Percentiles rank a stretch among this genome's conserved stretches.
phyloP scores from a whole-genome alignment of 169 alveolate species.

The Eimeria tenella region DNA sequence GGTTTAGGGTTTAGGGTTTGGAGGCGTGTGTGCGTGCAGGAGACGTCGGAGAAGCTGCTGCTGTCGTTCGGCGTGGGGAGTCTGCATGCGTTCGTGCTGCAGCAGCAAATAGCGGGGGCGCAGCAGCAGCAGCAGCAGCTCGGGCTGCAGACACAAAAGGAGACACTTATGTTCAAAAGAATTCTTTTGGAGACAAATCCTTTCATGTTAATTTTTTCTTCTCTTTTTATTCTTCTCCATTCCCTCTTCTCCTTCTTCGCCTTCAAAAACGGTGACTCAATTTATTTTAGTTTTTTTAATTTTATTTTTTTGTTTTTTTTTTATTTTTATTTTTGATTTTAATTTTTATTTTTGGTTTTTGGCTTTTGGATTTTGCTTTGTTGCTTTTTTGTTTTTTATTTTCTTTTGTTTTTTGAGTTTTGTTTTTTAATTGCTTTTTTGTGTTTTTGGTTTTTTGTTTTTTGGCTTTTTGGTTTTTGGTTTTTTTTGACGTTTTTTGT shows the following conservation, averaged over 20 bases:
- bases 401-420: no score
- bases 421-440: no score
- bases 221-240: conserved; percentile 89
- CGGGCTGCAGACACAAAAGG: conserved; percentile 81
- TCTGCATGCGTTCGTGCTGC: conserved; percentile 55
- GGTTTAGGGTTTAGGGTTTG: no score
- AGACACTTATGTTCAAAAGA: conserved; percentile 91
- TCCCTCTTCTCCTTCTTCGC: conserved; percentile 93
- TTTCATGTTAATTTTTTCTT: conserved; percentile 90
- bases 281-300: no score
- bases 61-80: conserved; percentile 57
- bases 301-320: no score
- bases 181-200: conserved; percentile 91
- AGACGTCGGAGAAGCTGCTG: conserved; percentile 14
- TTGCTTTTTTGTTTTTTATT: no score
- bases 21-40: not conserved
- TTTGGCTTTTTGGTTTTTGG: no score
- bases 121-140: conserved; percentile 25
- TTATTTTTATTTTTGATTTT: no score
- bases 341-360: no score
- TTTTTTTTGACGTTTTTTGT: no score
- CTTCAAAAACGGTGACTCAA: conserved; percentile 94
- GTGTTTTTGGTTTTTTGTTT: no score
- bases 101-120: conserved; percentile 68
- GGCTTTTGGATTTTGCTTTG: no score